Conservation (phyloP, 768 basidiomycete genomes). For the Leucosporidium yakuticum region DNA sequence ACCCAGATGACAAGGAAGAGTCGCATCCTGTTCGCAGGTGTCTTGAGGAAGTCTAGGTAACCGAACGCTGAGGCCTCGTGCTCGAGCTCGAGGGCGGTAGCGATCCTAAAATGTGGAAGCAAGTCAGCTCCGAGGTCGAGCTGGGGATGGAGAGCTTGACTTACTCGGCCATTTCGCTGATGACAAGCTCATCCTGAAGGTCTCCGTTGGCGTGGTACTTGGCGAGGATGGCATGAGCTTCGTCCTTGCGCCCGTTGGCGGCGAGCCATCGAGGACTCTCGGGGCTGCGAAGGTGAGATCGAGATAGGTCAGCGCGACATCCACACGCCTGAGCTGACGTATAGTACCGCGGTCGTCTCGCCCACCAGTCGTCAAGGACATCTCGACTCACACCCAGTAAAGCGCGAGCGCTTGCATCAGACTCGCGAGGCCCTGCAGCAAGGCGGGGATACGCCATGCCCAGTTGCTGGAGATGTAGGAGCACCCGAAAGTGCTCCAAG, state of each 20-base stretch:
- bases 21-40: slow-evolving; percentile 19
- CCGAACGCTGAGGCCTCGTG: neutral
- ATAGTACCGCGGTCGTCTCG: too few species aligned
- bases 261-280: slow-evolving; percentile 30
- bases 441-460: slow-evolving; percentile 14
- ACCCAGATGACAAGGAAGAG: slow-evolving; percentile 21
- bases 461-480: slow-evolving; percentile 3
- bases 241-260: slow-evolving; percentile 14
- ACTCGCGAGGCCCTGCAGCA: slow-evolving; percentile 9
- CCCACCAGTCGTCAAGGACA: too few species aligned
- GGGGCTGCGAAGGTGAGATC: slow-evolving; percentile 2
- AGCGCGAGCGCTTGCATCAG: slow-evolving; percentile 13
- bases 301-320: slow-evolving; percentile 1
- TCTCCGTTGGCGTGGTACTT: slow-evolving; percentile 22
- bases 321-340: too few species aligned
- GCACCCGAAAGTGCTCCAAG: slow-evolving; percentile 21
- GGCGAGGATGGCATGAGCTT: slow-evolving; percentile 10
- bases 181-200: slow-evolving; percentile 15
- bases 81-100: slow-evolving; percentile 11
- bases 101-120: neutral
- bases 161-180: slow-evolving; percentile 8
- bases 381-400: neutral
- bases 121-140: neutral
- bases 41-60: slow-evolving; percentile 17
- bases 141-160: neutral